Evolutionary conservation across 257 asterid species (phyloP).

Genomic region (Agastache rugosa): DNA sequence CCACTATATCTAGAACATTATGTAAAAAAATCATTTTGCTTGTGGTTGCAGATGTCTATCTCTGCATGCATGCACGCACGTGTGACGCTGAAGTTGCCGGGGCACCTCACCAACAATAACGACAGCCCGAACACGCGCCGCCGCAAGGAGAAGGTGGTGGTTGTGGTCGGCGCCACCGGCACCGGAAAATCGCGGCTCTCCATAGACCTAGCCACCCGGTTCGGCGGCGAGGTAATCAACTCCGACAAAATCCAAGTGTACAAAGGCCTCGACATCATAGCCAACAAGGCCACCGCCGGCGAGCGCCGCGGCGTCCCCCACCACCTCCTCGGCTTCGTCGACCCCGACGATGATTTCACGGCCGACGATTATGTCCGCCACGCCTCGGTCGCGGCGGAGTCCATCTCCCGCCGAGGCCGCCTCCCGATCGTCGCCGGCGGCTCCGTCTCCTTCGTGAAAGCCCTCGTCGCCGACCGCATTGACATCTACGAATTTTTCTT

Average conservation of each 20-base stretch:
- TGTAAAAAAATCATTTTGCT: too few relatives aligned
- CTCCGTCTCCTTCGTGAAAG: slow-evolving; percentile 1
- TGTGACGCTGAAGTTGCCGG: slow-evolving; percentile 3
- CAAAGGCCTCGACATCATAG: slow-evolving; percentile 9
- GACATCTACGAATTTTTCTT: neutral
- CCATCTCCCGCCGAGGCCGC: neutral
- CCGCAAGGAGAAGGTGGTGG: slow-evolving; percentile 10
- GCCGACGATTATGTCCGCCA: slow-evolving; percentile 16
- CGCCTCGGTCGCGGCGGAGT: slow-evolving; percentile 5
- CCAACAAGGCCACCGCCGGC: neutral
- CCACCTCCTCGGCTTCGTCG: slow-evolving; percentile 20
- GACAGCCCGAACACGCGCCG: neutral
- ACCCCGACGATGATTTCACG: neutral
- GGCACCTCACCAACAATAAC: neutral
- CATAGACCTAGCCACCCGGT: slow-evolving; percentile 1
- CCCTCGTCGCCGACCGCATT: neutral
- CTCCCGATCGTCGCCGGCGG: slow-evolving; percentile 26
- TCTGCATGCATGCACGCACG: slow-evolving; percentile 21
- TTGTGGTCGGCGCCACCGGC: slow-evolving; percentile 17
- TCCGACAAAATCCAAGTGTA: slow-evolving; percentile 15
- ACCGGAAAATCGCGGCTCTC: slow-evolving; percentile 21
- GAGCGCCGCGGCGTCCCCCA: slow-evolving; percentile 11
- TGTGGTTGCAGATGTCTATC: slow-evolving; percentile 15
- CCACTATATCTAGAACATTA: too few relatives aligned
- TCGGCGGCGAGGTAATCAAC: slow-evolving; percentile 24